Evolutionary conservation across 2,329 filamentous ascomycete species (phyloP), one percentile per base, ranked within the genome.

Genomic region (Monilinia fructicola): DNA sequence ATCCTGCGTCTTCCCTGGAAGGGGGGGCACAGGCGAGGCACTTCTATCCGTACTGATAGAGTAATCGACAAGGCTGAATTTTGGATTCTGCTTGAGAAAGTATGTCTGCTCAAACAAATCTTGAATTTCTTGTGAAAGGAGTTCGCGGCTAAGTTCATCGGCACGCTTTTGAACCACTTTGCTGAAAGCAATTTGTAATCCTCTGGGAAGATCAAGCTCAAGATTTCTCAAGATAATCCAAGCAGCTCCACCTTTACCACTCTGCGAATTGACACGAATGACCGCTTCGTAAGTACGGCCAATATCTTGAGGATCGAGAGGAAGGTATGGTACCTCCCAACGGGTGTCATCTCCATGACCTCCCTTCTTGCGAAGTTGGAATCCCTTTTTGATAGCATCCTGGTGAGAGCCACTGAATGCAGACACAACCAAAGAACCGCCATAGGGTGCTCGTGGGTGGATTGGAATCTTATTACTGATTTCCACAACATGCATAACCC

Each of bases 221-320:
- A 98, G 87, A 75, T 92, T 90, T 73, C 90, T 89, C 76, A 93
- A 88, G 76, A 98, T 93, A 76, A 98, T 91, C 91, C 92, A 98
- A 61, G 94, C 93, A 68, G 92, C 89, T 73, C 95, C 95, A 69
- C 94, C 94, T 81, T 99, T 98, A 71, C 94, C 94, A 73, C 88
- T 92, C 78, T 98, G 94, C 23, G 92, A 96, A 83, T 98, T 99
- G 85, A 98, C 94, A 68, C 94, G 91, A 77, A 98, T 98, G 76
- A 98, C 90, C 67, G 94, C 94, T 80, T 98, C 93, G 85, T 98
- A 98, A n/a, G 89, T 97, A 67, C 94, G 88, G 61, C 94, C 94
- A 71, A 98, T 97, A 75, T 98, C 94, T 75, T 90, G 85, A 6
- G 94, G 94, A 75, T 98, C 94, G 73, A 98, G 85, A 16, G 94